phyloP scores from a whole-genome alignment of 1,284 basidiomycete species.

The Sanghuangporus sanghuang region DNA sequence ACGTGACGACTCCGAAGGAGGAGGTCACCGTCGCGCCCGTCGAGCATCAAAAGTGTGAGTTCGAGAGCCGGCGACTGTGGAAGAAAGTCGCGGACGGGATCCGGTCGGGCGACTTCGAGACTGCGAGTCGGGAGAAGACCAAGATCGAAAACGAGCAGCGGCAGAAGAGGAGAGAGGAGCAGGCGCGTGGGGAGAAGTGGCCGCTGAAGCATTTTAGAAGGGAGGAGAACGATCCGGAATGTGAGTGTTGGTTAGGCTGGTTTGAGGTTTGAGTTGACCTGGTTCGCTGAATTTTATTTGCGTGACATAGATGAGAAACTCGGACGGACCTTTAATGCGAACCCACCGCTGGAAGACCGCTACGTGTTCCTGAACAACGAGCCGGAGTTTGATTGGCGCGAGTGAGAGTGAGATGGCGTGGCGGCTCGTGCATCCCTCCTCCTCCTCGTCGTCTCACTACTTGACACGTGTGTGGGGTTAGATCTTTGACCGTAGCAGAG shows the following conservation, averaged over 20 bases:
- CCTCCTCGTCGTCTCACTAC: too few relatives aligned
- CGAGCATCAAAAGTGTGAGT: conserved; percentile 64
- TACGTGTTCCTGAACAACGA: conserved; percentile 60
- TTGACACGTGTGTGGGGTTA: too few relatives aligned
- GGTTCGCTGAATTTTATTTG: neutral
- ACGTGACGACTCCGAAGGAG: conserved; percentile 60
- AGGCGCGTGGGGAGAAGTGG: conserved; percentile 70
- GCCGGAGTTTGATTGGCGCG: conserved; percentile 19
- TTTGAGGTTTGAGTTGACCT: neutral
- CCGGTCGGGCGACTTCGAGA: conserved; percentile 84
- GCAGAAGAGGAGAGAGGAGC: conserved; percentile 83
- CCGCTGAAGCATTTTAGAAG: conserved; percentile 70
- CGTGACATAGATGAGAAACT: conserved; percentile 51
- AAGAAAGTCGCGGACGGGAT: conserved; percentile 87
- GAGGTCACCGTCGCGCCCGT: conserved; percentile 63
- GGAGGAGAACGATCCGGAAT: conserved; percentile 63
- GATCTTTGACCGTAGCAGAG: too few relatives aligned
- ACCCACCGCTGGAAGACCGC: conserved; percentile 58
- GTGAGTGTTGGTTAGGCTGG: conserved; percentile 38
- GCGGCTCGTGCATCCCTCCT: too few relatives aligned
- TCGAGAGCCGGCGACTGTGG: conserved; percentile 90
- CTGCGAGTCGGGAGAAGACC: conserved; percentile 86
- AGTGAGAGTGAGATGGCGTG: neutral
- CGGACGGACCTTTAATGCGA: conserved; percentile 46
- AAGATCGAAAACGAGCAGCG: conserved; percentile 96